These are phyloP conservation scores for Neurospora terricola DNA, from an alignment of 495 filamentous ascomycete species.

Conservation along the genomic window DNA sequence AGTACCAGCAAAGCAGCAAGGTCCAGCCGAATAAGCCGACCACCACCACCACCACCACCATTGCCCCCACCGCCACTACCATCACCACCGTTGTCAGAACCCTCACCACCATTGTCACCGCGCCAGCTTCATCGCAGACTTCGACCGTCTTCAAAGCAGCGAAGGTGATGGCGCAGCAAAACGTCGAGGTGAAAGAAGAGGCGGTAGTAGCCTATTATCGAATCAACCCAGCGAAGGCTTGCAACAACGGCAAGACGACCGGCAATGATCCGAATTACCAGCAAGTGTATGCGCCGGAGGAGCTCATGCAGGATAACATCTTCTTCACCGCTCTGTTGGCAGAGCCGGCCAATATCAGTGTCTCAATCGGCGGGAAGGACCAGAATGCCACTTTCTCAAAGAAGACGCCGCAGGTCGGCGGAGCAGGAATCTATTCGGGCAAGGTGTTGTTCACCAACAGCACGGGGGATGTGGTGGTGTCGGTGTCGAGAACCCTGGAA, in stretches of 20 bases:
- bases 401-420: slow-evolving; percentile 1
- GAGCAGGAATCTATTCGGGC: slow-evolving; percentile 11
- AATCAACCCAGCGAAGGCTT: slow-evolving; percentile 10
- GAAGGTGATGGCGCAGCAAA: not conserved
- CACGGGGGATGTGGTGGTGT: slow-evolving; percentile 13
- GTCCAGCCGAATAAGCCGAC: not conserved
- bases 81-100: not conserved
- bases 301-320: slow-evolving; percentile 13
- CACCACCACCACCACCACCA: not conserved
- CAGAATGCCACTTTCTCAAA: slow-evolving; percentile 1
- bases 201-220: slow-evolving; percentile 9
- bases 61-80: not conserved
- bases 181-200: not conserved
- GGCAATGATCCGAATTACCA: slow-evolving; percentile 8
- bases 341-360: slow-evolving; percentile 6
- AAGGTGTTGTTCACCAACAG: slow-evolving; percentile 10
- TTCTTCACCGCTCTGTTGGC: slow-evolving; percentile 15
- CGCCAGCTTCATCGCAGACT: not conserved
- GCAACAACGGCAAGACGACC: slow-evolving; percentile 10
- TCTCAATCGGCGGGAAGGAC: slow-evolving; percentile 10
- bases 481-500: slow-evolving; percentile 2
- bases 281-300: slow-evolving; percentile 4
- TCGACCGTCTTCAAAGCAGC: not conserved
- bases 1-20: slow-evolving; percentile 11
- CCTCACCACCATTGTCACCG: not conserved